Evolutionary conservation across 2,329 filamentous ascomycete species (phyloP).

Genomic region (Hypocrella siamensis): DNA sequence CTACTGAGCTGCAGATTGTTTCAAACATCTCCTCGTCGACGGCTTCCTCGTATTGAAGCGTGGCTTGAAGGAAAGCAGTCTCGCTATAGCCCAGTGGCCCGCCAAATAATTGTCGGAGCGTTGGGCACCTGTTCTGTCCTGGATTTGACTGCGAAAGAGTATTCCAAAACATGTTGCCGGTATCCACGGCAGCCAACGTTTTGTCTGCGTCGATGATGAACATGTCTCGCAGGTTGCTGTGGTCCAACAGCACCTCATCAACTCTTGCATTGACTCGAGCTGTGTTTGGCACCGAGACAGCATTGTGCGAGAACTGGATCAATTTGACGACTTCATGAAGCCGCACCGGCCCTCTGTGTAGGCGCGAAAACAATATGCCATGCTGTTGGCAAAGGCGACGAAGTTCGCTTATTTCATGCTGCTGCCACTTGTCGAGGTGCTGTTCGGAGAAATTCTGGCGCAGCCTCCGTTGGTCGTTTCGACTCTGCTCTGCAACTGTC

Average conservation of each 20-base stretch:
- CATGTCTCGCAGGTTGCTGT: constrained; percentile 21
- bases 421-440: constrained; percentile 31
- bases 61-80: constrained; percentile 36
- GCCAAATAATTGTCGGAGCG: constrained; percentile 29
- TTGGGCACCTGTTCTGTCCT: constrained; percentile 3
- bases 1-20: constrained; percentile 25
- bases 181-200: constrained; percentile 35
- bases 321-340: constrained; percentile 1
- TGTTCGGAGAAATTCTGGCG: constrained; percentile 16
- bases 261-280: constrained; percentile 13
- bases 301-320: constrained; percentile 5
- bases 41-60: constrained; percentile 33
- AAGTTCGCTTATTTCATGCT: constrained; percentile 25
- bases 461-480: constrained; percentile 17
- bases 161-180: constrained; percentile 33
- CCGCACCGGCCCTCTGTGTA: not conserved
- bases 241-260: constrained; percentile 9
- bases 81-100: constrained; percentile 33
- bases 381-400: constrained; percentile 25
- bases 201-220: constrained; percentile 43
- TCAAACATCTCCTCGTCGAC: constrained; percentile 23
- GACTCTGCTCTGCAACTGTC: constrained; percentile 19
- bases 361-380: constrained; percentile 28
- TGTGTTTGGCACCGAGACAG: constrained; percentile 20
- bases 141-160: constrained; percentile 2